Evolutionary conservation across 2,329 filamentous ascomycete species (phyloP), one percentile per base, ranked within the genome.

Genomic region (Cercospora zeina): DNA sequence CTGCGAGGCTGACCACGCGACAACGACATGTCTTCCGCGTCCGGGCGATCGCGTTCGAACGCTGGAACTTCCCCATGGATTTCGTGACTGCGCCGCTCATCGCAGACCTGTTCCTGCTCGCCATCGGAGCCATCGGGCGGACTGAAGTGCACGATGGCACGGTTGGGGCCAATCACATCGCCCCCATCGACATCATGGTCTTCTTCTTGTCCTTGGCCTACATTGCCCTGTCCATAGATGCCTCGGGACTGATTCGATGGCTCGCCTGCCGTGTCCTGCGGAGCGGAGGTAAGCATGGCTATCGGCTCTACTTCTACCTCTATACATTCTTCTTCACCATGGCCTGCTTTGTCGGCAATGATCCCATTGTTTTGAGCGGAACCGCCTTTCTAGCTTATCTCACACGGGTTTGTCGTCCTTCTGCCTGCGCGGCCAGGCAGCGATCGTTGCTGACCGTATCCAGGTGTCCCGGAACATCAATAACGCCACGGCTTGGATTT

Each of bases 351-450:
- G 87, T 91, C 54, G 88, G 89, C 7, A 91, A 91, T 62, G 88
- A 91, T 66, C 88, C 89, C 0, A 87, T 91, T 65, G 89, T 91
- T 56, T 76, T 91, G 0, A 90, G 87, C 0, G 89, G 89, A 1
- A 91, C 88, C 0, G 84, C 89, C 0, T 91, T 91, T 58, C 80
- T 91, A 9, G 86, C 88, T 1, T 91, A 91, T 73, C 89, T 91
- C 87, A 90, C 88, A 0, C 80, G 87, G 5, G 87, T 53, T 11
- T 31, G 49, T 51, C 7, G 9, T 53, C 13, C 47, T 50, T 4
- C 49, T 16, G 49, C 27, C 14, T 13, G 16, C 4, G n/a, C 31
- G 49, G 4, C 16, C 8, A 8, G 14, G 5, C 21, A 11, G 31
- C 49, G 30, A 34, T 19, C 11, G 7, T 3, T 10, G 30, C 30